Evolutionary conservation across 108 stramenopile genomes (phyloP).

Genomic region (Fragilaria crotonensis): DNA sequence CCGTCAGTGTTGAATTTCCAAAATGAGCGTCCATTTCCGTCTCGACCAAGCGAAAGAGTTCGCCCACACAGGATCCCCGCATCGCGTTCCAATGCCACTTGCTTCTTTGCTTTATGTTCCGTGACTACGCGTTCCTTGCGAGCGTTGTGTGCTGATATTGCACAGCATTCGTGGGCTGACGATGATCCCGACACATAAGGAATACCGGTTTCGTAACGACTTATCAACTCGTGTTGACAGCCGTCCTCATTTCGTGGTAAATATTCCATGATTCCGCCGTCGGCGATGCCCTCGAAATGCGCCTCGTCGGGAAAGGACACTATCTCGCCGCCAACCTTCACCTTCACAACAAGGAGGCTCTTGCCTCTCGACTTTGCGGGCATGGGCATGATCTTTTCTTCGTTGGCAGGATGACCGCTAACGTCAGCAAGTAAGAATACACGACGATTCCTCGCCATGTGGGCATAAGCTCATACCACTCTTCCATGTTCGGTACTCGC

Average conservation of each 20-base stretch:
- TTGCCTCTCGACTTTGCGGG: conserved; percentile 15
- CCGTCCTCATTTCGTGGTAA: conserved; percentile 54
- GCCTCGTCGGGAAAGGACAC: conserved; percentile 33
- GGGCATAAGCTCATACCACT: conserved; percentile 72
- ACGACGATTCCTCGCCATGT: conserved; percentile 32
- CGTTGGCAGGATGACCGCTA: not conserved
- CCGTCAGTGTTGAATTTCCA: conserved; percentile 65
- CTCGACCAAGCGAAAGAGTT: conserved; percentile 60
- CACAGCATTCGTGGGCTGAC: conserved; percentile 82
- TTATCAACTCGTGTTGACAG: conserved; percentile 61
- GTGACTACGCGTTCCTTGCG: conserved; percentile 54
- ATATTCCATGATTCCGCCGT: conserved; percentile 66
- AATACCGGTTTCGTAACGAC: conserved; percentile 42
- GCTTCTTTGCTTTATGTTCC: conserved; percentile 32
- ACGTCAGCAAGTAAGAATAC: conserved; percentile 59
- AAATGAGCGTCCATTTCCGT: conserved; percentile 56
- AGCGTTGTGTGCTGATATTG: conserved; percentile 63
- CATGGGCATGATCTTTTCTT: not conserved
- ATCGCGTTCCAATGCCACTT: conserved; percentile 33
- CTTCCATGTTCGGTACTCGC: conserved; percentile 59
- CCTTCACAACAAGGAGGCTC: conserved; percentile 29
- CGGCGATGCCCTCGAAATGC: conserved; percentile 30
- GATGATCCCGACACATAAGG: conserved; percentile 72
- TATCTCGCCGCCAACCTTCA: conserved; percentile 69
- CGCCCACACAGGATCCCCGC: conserved; percentile 66